Evolutionary conservation across 1,284 basidiomycete species (phyloP).

Genomic region (Chalciporus sp.): DNA sequence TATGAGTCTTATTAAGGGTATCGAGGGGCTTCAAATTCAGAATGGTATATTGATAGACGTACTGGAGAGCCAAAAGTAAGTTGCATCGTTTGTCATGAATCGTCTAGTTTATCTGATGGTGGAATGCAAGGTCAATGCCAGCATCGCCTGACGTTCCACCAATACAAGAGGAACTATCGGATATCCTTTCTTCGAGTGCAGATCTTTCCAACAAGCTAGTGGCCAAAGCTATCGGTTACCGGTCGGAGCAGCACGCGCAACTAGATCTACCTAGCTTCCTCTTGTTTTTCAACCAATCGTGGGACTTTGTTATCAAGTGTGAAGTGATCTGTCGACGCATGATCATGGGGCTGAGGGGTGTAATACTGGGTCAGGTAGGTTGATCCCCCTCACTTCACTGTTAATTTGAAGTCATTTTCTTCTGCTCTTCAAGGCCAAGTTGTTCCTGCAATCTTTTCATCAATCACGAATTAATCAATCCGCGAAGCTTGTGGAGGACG

Average conservation of each 20-base stretch:
- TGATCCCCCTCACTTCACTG: neutral
- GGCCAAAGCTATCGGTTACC: conserved; percentile 76
- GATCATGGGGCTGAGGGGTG: conserved; percentile 89
- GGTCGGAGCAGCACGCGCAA: conserved; percentile 77
- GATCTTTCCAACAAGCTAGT: conserved; percentile 84
- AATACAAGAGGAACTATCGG: conserved; percentile 63
- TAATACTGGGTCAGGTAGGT: conserved; percentile 75
- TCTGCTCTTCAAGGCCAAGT: conserved; percentile 64
- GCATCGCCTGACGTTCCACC: conserved; percentile 43
- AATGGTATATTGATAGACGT: conserved; percentile 63
- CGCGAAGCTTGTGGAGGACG: conserved; percentile 90
- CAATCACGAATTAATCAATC: conserved; percentile 79
- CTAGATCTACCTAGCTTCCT: conserved; percentile 79
- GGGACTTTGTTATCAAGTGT: conserved; percentile 87
- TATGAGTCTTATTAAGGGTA: conserved; percentile 62
- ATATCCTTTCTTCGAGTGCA: conserved; percentile 77
- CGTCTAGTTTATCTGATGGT: conserved; percentile 12
- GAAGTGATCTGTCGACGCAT: conserved; percentile 87
- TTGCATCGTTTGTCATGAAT: neutral
- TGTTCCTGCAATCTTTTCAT: conserved; percentile 87
- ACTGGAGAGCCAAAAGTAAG: conserved; percentile 53
- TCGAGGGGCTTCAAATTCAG: conserved; percentile 76
- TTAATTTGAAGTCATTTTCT: conserved; percentile 1
- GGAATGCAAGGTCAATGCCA: conserved; percentile 37
- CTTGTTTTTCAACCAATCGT: conserved; percentile 81